A percentile compares a stretch with the other conserved stretches of the same genome.
Evolutionary conservation across 2,329 filamentous ascomycete species (phyloP).

Genomic region (Aspergillus sp.): DNA sequence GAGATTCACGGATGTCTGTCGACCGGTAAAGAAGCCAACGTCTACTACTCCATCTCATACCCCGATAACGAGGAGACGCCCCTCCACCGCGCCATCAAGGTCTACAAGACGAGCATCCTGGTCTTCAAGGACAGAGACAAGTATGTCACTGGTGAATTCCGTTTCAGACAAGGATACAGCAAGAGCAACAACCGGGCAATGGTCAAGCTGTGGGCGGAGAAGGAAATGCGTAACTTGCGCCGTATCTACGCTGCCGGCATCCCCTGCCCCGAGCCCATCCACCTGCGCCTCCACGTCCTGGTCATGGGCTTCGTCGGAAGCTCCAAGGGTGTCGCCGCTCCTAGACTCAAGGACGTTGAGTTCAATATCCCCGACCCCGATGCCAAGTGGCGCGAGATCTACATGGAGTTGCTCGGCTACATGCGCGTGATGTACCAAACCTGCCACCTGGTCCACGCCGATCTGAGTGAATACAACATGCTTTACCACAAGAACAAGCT

Average conservation of each 20-base stretch:
- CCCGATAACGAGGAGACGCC: conserved; percentile 52
- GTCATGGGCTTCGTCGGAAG: conserved; percentile 94
- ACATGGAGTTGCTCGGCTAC: conserved; percentile 78
- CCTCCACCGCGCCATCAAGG: conserved; percentile 86
- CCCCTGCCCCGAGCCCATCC: conserved; percentile 84
- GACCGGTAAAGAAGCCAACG: conserved; percentile 97
- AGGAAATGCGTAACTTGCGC: conserved; percentile 92
- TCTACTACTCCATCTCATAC: conserved; percentile 81
- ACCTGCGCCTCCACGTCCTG: conserved; percentile 88
- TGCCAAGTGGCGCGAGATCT: conserved; percentile 73
- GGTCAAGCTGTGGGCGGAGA: conserved; percentile 99
- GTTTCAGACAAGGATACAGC: conserved; percentile 87
- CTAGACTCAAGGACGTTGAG: conserved; percentile 82
- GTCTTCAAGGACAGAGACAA: conserved; percentile 97
- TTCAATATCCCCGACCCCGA: conserved; percentile 69
- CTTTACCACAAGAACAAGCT: conserved; percentile 80
- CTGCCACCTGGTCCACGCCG: conserved; percentile 89
- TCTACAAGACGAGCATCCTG: conserved; percentile 97
- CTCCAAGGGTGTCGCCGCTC: conserved; percentile 81
- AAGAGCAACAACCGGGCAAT: conserved; percentile 94
- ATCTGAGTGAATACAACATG: conserved; percentile 97
- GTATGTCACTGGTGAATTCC: conserved; percentile 91
- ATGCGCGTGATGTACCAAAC: conserved; percentile 94
- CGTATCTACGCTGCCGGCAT: conserved; percentile 82
- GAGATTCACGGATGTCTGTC: conserved; percentile 95